phyloP scores from a whole-genome alignment of 1,139 yeast species.

The Petasospora fabianii region DNA sequence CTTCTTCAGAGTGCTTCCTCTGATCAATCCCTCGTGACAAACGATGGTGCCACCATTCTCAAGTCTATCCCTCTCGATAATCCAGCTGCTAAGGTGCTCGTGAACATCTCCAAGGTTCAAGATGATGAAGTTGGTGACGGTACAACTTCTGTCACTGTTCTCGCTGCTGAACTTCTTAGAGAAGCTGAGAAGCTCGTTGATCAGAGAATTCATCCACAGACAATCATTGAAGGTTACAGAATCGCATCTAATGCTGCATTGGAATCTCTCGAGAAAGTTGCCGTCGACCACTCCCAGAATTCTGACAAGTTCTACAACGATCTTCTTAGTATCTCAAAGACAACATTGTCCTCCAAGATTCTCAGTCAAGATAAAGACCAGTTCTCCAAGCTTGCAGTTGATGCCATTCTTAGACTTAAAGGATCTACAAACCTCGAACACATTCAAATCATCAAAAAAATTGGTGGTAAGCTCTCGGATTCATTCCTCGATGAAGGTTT shows the following conservation, averaged over 20 bases:
- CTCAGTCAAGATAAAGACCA: slow-evolving; percentile 91
- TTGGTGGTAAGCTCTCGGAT: slow-evolving; percentile 89
- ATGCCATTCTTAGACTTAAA: slow-evolving; percentile 85
- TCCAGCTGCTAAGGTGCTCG: slow-evolving; percentile 97
- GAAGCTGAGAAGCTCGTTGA: slow-evolving; percentile 95
- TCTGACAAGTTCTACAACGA: slow-evolving; percentile 68
- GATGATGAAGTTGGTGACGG: slow-evolving; percentile 99
- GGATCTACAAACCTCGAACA: slow-evolving; percentile 95
- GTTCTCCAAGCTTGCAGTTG: slow-evolving; percentile 87
- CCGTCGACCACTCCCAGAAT: slow-evolving; percentile 70
- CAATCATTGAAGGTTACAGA: slow-evolving; percentile 93
- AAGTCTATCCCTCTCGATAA: slow-evolving; percentile 94
- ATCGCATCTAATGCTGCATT: slow-evolving; percentile 83
- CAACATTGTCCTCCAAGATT: slow-evolving; percentile 91
- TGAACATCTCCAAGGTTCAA: slow-evolving; percentile 93
- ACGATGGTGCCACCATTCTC: slow-evolving; percentile 97
- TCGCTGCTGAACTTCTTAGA: slow-evolving; percentile 85
- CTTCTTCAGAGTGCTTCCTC: slow-evolving; percentile 84
- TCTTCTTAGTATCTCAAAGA: slow-evolving; percentile 80
- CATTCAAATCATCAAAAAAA: slow-evolving; percentile 88
- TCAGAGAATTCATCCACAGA: slow-evolving; percentile 94
- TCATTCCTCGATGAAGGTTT: slow-evolving; percentile 96
- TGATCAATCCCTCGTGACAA: slow-evolving; percentile 76
- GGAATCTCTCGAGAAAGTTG: slow-evolving; percentile 69
- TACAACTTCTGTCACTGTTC: slow-evolving; percentile 95